Evolutionary conservation across 345 rosid genomes (phyloP).

Genomic region (Acer negundo): DNA sequence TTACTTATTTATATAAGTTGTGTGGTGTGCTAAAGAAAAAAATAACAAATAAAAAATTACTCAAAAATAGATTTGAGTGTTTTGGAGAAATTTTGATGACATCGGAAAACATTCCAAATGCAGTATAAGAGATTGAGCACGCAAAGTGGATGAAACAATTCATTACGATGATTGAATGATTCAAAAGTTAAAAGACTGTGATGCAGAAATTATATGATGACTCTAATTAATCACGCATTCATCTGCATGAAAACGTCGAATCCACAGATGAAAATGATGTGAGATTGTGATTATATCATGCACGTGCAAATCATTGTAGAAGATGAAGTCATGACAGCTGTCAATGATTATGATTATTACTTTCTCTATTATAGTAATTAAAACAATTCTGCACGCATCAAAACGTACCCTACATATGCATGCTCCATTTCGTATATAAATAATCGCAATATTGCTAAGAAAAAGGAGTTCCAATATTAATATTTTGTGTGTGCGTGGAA

Average conservation of each 20-base stretch:
- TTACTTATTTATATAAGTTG: no score
- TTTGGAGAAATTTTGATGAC: no score
- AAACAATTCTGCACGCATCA: neutral
- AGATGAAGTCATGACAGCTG: slow-evolving; percentile 27
- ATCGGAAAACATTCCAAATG: no score
- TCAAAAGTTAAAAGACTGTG: neutral
- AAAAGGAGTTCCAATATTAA: neutral
- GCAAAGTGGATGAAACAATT: no score
- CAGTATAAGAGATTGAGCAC: no score
- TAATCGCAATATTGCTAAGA: neutral
- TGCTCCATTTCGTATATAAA: neutral
- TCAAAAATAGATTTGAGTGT: no score
- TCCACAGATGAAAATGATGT: slow-evolving; percentile 22
- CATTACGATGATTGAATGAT: no score
- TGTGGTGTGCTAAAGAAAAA: no score
- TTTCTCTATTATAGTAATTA: slow-evolving; percentile 6
- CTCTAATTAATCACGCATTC: slow-evolving; percentile 13
- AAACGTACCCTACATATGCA: neutral
- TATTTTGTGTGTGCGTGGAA: no score
- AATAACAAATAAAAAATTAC: no score
- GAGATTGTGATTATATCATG: slow-evolving; percentile 30
- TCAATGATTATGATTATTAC: slow-evolving; percentile 17
- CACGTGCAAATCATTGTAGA: slow-evolving; percentile 35
- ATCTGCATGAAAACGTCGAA: neutral
- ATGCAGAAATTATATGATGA: slow-evolving; percentile 1